Conservation (phyloP, 345 rosid species). For the Lepidium sativum region DNA sequence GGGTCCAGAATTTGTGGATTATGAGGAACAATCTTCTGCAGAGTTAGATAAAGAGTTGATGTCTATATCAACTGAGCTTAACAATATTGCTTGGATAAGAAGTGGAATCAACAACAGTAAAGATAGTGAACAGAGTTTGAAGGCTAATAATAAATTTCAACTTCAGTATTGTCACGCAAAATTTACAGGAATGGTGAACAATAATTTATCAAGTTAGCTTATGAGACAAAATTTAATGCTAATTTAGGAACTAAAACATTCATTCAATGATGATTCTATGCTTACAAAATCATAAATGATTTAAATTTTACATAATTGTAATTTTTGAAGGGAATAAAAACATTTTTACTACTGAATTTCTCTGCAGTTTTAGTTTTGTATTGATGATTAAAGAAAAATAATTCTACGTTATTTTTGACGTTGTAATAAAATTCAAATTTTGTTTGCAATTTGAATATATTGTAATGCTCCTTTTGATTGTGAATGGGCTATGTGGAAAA, state of each 20-base stretch:
- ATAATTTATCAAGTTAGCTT: slow-evolving; percentile 8
- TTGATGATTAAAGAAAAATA: too few relatives aligned
- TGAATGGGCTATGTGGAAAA: too few relatives aligned
- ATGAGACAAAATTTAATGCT: slow-evolving; percentile 7
- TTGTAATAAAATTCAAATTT: too few relatives aligned
- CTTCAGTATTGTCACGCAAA: background rate
- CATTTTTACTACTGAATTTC: too few relatives aligned
- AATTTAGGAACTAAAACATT: background rate
- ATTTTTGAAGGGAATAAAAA: too few relatives aligned
- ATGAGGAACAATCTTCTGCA: slow-evolving; percentile 35
- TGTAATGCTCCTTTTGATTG: too few relatives aligned
- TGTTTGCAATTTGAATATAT: too few relatives aligned
- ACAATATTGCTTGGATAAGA: slow-evolving; percentile 64
- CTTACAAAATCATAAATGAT: background rate
- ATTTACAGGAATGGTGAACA: slow-evolving; percentile 6
- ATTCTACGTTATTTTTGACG: too few relatives aligned
- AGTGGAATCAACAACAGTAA: slow-evolving; percentile 46
- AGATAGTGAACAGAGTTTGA: slow-evolving; percentile 12
- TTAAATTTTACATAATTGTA: background rate
- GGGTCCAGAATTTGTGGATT: slow-evolving; percentile 73
- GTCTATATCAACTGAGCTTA: slow-evolving; percentile 56
- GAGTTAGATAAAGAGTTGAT: slow-evolving; percentile 60
- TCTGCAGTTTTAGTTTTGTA: too few relatives aligned
- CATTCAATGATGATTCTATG: background rate
- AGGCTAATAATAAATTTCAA: background rate